phyloP scores from a whole-genome alignment of 805 yeast species.

The Saccharomycopsis fodiens region DNA sequence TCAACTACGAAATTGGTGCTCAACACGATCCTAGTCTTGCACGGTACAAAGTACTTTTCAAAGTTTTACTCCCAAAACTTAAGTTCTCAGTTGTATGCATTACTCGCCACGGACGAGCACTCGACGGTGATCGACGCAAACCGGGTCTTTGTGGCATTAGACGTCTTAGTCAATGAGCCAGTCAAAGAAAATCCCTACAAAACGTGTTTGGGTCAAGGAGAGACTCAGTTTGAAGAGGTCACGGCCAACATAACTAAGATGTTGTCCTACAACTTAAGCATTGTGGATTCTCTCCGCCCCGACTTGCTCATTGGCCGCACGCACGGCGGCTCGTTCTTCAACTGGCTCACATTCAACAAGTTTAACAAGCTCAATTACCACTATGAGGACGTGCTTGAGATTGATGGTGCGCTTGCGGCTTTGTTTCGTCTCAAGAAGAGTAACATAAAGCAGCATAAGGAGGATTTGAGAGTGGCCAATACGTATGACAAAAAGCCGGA shows the following conservation, averaged over 20 bases:
- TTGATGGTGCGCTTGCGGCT: constrained; percentile 10
- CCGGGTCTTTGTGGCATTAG: constrained; percentile 10
- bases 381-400: constrained; percentile 5
- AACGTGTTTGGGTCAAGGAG: not conserved
- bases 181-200: constrained; percentile 6
- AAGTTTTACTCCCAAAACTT: constrained; percentile 7
- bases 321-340: constrained; percentile 14
- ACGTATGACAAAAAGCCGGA: not conserved
- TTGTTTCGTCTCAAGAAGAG: constrained; percentile 1
- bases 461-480: not conserved
- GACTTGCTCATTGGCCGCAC: constrained; percentile 15
- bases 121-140: constrained; percentile 15
- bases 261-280: constrained; percentile 14
- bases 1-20: constrained; percentile 13
- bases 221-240: constrained; percentile 1
- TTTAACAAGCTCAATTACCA: constrained; percentile 18
- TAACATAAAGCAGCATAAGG: not conserved
- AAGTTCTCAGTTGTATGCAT: constrained; percentile 3
- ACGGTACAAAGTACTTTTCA: constrained; percentile 7
- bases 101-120: not conserved
- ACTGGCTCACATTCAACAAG: constrained; percentile 19
- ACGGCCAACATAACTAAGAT: constrained; percentile 7
- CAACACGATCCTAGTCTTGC: constrained; percentile 8
- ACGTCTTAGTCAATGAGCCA: constrained; percentile 10
- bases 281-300: constrained; percentile 15